A percentile compares a stretch with the other conserved stretches of the same genome.
phyloP scores from a whole-genome alignment of 768 basidiomycete genomes.

The Termitomyces titanicus region DNA sequence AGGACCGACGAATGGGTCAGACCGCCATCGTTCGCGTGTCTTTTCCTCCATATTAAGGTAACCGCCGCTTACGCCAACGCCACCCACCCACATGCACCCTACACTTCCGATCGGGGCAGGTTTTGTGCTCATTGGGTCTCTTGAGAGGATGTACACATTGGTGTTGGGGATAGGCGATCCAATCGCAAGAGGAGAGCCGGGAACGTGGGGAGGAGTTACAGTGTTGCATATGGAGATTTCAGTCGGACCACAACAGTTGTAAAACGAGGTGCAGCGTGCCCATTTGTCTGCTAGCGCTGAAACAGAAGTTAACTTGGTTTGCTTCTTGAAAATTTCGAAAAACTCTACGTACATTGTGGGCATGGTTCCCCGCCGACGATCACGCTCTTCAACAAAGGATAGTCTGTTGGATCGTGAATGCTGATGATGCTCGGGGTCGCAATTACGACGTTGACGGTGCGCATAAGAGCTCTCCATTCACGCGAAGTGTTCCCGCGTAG shows the following conservation, averaged over 20 bases:
- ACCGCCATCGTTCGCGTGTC: conserved; percentile 45
- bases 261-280: conserved; percentile 37
- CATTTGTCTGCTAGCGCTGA: conserved; percentile 39
- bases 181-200: conserved; percentile 38
- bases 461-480: conserved; percentile 48
- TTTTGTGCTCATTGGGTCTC: conserved; percentile 30
- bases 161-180: conserved; percentile 52
- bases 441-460: conserved; percentile 48
- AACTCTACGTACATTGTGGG: conserved; percentile 35
- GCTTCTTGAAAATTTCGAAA: no score
- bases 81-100: conserved; percentile 61
- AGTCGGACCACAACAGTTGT: conserved; percentile 54
- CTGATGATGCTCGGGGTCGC: conserved; percentile 50
- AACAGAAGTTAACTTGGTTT: background rate
- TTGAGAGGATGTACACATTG: conserved; percentile 31
- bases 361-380: conserved; percentile 53
- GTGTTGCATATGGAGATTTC: conserved; percentile 55
- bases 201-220: conserved; percentile 35
- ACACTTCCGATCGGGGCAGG: conserved; percentile 31
- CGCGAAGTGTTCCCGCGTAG: conserved; percentile 47
- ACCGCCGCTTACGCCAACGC: conserved; percentile 51
- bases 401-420: conserved; percentile 44
- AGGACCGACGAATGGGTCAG: conserved; percentile 43
- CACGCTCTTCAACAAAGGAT: conserved; percentile 46
- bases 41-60: conserved; percentile 55